Conservation (phyloP, 164 flowering plant genomes). For the Macadamia tetraphylla region DNA sequence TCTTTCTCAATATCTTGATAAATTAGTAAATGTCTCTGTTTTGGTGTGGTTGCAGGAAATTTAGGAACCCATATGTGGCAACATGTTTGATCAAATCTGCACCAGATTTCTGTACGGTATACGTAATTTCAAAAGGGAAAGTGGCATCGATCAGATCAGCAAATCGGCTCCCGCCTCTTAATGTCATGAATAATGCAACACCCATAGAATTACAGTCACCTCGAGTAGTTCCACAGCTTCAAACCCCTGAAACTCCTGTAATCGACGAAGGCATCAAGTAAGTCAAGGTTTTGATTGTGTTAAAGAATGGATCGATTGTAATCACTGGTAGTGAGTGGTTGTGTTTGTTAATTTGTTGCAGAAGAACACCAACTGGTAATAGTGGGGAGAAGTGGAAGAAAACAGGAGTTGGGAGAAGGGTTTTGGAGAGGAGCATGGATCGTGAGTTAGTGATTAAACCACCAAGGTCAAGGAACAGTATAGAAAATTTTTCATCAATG, state of each 20-base stretch:
- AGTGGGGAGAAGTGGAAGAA: conserved; percentile 5
- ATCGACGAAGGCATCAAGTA: conserved; percentile 12
- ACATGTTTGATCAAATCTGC: conserved; percentile 38
- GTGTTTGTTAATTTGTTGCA: not conserved
- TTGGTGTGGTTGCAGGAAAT: conserved; percentile 36
- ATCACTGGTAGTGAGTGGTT: no score
- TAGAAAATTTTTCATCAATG: conserved; percentile 14
- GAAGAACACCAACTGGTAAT: conserved; percentile 12
- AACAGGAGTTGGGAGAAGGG: conserved; percentile 13
- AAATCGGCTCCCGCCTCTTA: conserved; percentile 23
- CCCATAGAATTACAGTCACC: conserved; percentile 23
- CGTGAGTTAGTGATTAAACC: not conserved
- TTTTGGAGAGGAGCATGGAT: conserved; percentile 6
- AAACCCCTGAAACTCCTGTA: conserved; percentile 2
- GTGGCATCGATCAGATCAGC: conserved; percentile 38
- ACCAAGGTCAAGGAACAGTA: conserved; percentile 7
- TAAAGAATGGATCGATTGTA: no score
- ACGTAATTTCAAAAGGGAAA: conserved; percentile 65
- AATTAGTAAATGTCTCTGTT: no score
- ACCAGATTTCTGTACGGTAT: conserved; percentile 76
- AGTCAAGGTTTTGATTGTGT: not conserved
- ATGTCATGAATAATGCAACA: conserved; percentile 12
- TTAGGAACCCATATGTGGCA: conserved; percentile 51
- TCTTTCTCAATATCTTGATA: not conserved
- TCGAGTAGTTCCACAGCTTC: conserved; percentile 8